Evolutionary conservation across 306 rosid genomes (phyloP), one percentile per base, ranked within the genome.

Genomic region (Fragaria vesca): DNA sequence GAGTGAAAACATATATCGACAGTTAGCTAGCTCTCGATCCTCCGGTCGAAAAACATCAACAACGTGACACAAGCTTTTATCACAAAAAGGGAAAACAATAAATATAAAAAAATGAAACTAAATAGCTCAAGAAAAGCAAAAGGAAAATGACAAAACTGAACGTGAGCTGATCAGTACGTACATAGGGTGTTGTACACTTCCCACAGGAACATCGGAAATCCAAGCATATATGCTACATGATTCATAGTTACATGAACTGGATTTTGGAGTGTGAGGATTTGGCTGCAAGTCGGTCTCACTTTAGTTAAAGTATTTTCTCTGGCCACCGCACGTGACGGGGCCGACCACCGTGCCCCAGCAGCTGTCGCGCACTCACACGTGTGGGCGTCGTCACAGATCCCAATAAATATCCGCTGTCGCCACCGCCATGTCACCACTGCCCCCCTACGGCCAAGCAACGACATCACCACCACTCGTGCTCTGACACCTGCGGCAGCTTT

Each of bases 331-430:
- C 97, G 97, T 91, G 96, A 86, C 76, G 87, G 73, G 80, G 5
- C 2, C 67, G 92, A 66, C 92, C 96, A 48, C 51, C 79, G 13
- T 86, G 89, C 78, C 80, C 67, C 80, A 78, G 34, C 47, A 2
- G 77, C 78, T 80, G 92, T 91, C 86, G 58, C 76, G 78, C 92
- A 82, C 87, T 91, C 88, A 88, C 98, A 91, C 96, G 97, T 91
- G 98, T 82, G 9, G 58, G 78, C 81, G 77, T 79, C 81, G 78
- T 79, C 83, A 66, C 75, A 15, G 78, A 87, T 87, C 88, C 92
- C 87, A 42, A 80, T 71, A 6, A 2, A 79, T 83, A 86, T 87
- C 83, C 76, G 78, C 83, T 83, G 78, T 73, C 28, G 47, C 47
- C 47, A 66, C 47, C 47, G 24, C 69, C 69, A 63, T 8, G 43